Percentiles rank a stretch among this genome's conserved stretches.
These are phyloP conservation scores for Mycena galopus DNA, from an alignment of 768 basidiomycete species.

Conservation along the genomic window DNA sequence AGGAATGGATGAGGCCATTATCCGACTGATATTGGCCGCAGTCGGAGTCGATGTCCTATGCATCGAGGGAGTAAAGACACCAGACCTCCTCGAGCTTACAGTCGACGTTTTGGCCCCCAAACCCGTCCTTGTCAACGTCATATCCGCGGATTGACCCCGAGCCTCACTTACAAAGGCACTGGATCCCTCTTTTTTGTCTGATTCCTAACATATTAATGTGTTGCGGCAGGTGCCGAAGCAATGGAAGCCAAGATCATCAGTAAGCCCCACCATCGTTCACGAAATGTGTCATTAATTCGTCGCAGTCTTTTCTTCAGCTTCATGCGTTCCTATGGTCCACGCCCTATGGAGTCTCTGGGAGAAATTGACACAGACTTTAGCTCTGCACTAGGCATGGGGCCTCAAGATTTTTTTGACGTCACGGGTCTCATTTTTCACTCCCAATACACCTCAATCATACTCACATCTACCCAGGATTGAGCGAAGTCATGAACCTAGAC, in stretches of 20 bases:
- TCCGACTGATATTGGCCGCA: slow-evolving; percentile 75
- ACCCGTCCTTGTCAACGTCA: slow-evolving; percentile 56
- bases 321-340: slow-evolving; percentile 82
- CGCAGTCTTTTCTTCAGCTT: slow-evolving; percentile 81
- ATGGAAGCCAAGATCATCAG: slow-evolving; percentile 85
- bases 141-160: slow-evolving; percentile 76
- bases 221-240: slow-evolving; percentile 72
- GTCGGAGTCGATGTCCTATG: slow-evolving; percentile 86
- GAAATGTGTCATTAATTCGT: neutral
- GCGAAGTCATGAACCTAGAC: slow-evolving; percentile 19
- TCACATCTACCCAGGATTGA: slow-evolving; percentile 1
- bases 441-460: too few species aligned
- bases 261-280: slow-evolving; percentile 47
- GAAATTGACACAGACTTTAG: slow-evolving; percentile 83
- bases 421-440: too few species aligned
- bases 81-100: slow-evolving; percentile 72
- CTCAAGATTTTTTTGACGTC: slow-evolving; percentile 81
- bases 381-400: slow-evolving; percentile 76
- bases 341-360: slow-evolving; percentile 81
- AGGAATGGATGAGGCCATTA: slow-evolving; percentile 83
- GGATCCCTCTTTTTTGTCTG: slow-evolving; percentile 33
- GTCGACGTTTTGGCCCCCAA: slow-evolving; percentile 79
- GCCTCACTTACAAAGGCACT: slow-evolving; percentile 67
- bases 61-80: slow-evolving; percentile 82
- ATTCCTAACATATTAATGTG: slow-evolving; percentile 82